Evolutionary conservation across 2,329 filamentous ascomycete genomes (phyloP).

Genomic region (Trichoderma sp.): DNA sequence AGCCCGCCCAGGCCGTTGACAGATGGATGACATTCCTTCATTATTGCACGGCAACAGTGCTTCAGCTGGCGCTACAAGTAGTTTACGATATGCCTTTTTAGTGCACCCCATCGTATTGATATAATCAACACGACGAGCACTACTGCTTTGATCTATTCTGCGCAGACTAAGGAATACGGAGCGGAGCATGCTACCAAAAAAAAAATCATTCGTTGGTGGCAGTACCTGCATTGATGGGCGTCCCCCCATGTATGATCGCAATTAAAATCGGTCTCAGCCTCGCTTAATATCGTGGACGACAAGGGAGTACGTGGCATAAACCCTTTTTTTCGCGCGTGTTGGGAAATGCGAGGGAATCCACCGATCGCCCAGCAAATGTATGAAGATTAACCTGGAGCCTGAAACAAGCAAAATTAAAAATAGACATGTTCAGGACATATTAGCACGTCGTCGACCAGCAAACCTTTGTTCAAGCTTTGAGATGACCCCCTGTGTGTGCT

Average conservation of each 20-base stretch:
- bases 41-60: not conserved
- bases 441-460: not conserved
- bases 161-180: not conserved
- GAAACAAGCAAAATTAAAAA: slow-evolving; percentile 24
- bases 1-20: not conserved
- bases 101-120: not conserved
- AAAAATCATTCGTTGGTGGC: not conserved
- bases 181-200: not conserved
- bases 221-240: slow-evolving; percentile 5
- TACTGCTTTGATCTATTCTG: not conserved
- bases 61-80: not conserved
- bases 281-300: slow-evolving; percentile 17
- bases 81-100: not conserved
- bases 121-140: not conserved
- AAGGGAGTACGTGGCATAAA: slow-evolving; percentile 26
- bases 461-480: not conserved
- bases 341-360: slow-evolving; percentile 20
- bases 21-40: not conserved
- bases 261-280: slow-evolving; percentile 27
- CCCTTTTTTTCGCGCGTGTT: slow-evolving; percentile 14
- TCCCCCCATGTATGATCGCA: slow-evolving; percentile 13
- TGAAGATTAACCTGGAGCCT: slow-evolving; percentile 23
- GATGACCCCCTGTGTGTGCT: not conserved
- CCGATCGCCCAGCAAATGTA: slow-evolving; percentile 22
- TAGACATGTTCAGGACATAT: slow-evolving; percentile 23